These are phyloP conservation scores for Claviceps humidiphila DNA, from an alignment of 2,329 filamentous ascomycete genomes.

Conservation along the genomic window DNA sequence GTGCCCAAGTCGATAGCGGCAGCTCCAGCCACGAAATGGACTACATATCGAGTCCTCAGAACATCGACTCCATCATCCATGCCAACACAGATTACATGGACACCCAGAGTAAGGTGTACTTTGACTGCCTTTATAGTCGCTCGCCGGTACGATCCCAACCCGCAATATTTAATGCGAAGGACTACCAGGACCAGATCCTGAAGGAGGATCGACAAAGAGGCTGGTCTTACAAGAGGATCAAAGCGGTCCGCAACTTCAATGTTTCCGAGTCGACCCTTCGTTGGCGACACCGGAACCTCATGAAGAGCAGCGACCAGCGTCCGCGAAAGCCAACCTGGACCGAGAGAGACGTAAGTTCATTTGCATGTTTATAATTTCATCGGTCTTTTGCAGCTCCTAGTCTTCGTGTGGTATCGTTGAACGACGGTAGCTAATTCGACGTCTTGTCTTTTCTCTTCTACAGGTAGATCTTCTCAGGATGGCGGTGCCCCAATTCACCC, in stretches of 20 bases:
- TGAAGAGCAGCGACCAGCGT: constrained; percentile 47
- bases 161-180: not conserved
- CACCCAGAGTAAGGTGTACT: no score
- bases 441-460: not conserved
- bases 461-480: constrained; percentile 32
- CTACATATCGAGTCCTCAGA: no score
- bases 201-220: constrained; percentile 40
- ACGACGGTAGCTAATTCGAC: constrained; percentile 8
- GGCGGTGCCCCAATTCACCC: constrained; percentile 20
- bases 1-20: no score
- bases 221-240: constrained; percentile 54
- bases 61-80: no score
- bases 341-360: constrained; percentile 43
- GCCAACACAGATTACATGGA: no score
- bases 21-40: no score
- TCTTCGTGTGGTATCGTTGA: no score
- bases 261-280: constrained; percentile 62
- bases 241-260: constrained; percentile 35
- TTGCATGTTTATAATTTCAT: not conserved
- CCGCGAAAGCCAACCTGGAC: constrained; percentile 55
- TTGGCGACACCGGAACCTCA: constrained; percentile 52
- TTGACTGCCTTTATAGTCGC: no score
- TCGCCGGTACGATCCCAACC: no score
- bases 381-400: no score
- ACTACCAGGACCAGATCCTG: constrained; percentile 30